Percentiles rank a stretch among this genome's conserved stretches.
phyloP scores from a whole-genome alignment of 2,329 filamentous ascomycete genomes.

The Graphium sp. region DNA sequence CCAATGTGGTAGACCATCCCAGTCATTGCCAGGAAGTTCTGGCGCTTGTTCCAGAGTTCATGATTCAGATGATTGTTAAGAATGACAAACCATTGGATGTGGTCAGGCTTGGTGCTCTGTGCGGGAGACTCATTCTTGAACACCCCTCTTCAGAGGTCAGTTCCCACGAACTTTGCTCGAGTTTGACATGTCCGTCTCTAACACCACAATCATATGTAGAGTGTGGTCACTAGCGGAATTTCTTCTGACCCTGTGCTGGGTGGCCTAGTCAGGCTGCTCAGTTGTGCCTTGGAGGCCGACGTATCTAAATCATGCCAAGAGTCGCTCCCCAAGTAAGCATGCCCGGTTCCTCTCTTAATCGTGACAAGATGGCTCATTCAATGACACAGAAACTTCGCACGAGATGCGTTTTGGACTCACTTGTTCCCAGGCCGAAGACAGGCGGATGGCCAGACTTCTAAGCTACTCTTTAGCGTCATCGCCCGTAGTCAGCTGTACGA shows the following conservation, averaged over 20 bases:
- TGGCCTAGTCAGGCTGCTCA: no score
- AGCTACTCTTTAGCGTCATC: slow-evolving; percentile 28
- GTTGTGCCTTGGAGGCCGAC: no score
- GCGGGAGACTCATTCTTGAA: slow-evolving; percentile 16
- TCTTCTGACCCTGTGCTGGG: no score
- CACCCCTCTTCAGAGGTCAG: slow-evolving; percentile 23
- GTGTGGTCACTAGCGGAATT: no score
- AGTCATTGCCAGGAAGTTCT: slow-evolving; percentile 27
- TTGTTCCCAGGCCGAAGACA: slow-evolving; percentile 40
- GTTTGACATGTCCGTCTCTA: no score
- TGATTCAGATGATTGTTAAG: slow-evolving; percentile 9
- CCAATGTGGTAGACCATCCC: slow-evolving; percentile 14
- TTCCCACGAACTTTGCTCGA: background rate
- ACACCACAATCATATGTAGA: no score
- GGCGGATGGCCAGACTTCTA: slow-evolving; percentile 14
- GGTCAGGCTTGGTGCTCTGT: slow-evolving; percentile 11
- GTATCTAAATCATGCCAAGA: no score
- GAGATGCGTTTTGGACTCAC: slow-evolving; percentile 41
- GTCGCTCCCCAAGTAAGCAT: no score
- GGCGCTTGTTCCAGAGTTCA: slow-evolving; percentile 16
- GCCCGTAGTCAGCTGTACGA: slow-evolving; percentile 44
- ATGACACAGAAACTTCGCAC: slow-evolving; percentile 12
- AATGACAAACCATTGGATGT: slow-evolving; percentile 6
- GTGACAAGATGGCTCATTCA: no score
- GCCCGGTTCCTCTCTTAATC: no score